Base-by-base conservation (phyloP, 768 basidiomycete species). In the Cystofilobasidium macerans region DNA sequence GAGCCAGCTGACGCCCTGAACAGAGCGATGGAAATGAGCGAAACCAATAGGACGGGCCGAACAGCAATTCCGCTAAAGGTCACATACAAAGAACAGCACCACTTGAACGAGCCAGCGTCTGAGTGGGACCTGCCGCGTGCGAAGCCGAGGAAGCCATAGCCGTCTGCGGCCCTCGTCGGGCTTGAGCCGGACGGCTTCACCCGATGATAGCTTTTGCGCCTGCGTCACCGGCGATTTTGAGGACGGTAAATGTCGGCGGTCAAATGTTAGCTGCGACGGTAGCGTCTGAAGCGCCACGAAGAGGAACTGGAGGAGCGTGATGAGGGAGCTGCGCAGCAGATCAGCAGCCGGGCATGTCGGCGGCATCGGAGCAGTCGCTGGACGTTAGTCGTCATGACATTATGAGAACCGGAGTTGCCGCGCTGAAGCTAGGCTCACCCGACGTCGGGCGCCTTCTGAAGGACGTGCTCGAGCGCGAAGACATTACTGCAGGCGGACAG, bases 281-380 rank as follows among this genome's bases (percentile, higher is more conserved):
- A 89, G 75, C 13, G 82, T 83, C 62, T 85, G 85, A 13, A 81
- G 36, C 8, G 87, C 81, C 61, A 90, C 85, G 76, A 88, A 90
- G 40, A 84, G 71, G 82, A 89, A 87, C 76, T 92, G 89, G 16
- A 83, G 83, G 77, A 90, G 88, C 4, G 89, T 90, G 53, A 92
- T 81, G 36, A 88, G 85, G 13, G 88, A 85, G 26, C 87, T 51
- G 56, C 33, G 13, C n/a, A 18, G 28, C 3, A 1, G 24, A 28
- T 47, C 33, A 20, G n/a, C 24, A 18, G 42, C 42, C 16, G 42
- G 42, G 9, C 38, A 40, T 36, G 61, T 13, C 20, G 58, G 61
- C 42, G 64, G 71, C 48, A n/a, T n/a, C n/a, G n/a, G n/a, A n/a
- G n/a, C n/a, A n/a, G n/a, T n/a, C n/a, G n/a, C n/a, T n/a, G n/a